Evolutionary conservation across 1,284 basidiomycete genomes (phyloP), one percentile per base, ranked within the genome.

Genomic region (Tilletia setariae): DNA sequence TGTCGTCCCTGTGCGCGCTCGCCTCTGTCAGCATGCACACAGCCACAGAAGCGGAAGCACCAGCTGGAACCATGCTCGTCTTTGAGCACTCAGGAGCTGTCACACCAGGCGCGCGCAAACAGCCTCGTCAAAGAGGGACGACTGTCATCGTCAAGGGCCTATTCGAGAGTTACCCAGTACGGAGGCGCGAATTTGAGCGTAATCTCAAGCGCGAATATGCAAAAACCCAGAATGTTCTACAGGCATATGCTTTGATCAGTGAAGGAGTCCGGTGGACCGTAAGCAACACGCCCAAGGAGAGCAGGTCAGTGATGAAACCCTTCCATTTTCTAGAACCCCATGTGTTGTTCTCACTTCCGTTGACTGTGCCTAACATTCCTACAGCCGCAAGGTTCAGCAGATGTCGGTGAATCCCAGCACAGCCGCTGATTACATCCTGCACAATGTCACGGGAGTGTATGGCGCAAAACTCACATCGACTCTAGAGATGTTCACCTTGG

Each of bases 181-280:
- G 96, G 1, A 86, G 93, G 7, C 94, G 94, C 79, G 95, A 98
- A 79, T 88, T 98, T 61, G 90, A 94, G 78, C 87, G 92, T 68
- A 94, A 95, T 73, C 85, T 87, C 3, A 98, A 96, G 82, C 88
- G 94, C 51, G 94, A 98, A 78, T 95, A 91, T 79, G 88, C 88
- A 2, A 96, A 96, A 78, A 90, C 91, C 0, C 84, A 97, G 44
- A 86, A 87, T 9, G 85, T 97, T 9, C 83, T 98, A 49, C 90
- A 90, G 67, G 93, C 92, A 0, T 98, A 98, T 82, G 94, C 94
- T 0, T 86, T 99, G 6, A 90, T 94, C 67, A 79, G 76, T 2
- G 73, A 73, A 71, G 86, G 90, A 0, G 89, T 95, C 4, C 85
- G 92, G 44, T 84, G 98, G 40, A 87, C 87, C 0, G 92, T 94